Base-by-base conservation (phyloP, 768 basidiomycete species). In the Asterophora parasitica region DNA sequence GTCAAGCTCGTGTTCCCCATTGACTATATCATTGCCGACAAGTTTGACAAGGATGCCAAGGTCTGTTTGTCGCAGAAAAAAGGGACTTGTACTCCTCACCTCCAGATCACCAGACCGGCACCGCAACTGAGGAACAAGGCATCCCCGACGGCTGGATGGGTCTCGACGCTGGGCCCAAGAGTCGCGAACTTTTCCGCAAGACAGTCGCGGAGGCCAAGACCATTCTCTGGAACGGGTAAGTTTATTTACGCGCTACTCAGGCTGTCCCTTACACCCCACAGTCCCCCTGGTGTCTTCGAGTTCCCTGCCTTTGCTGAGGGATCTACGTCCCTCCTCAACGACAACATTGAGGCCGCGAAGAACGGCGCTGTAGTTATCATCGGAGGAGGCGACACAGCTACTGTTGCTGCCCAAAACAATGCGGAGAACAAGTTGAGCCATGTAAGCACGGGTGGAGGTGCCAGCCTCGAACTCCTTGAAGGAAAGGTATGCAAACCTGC, bases 281-380 rank as follows among this genome's bases (percentile, higher is more conserved):
- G 95, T 31, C 95, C 96, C 34, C 87, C 94, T 30, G 95, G 95
- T 58, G 95, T 99, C 32, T 99, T 99, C 66, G 95, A 99, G 68
- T 95, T 96, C 76, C 82, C 89, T 32, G 81, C 82, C 15, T 99
- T 99, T 60, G 86, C 93, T 0, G 73, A 71, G 30, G 94, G 94
- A 34, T 96, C 94, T 4, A 79, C 82, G 61, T 68, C 83, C 9
- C 82, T 96, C 35, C 82, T 98, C 19, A 82, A 91, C 41, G 92
- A 89, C 26, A 82, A 80, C 59, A 79, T 95, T 59, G 84, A 92
- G 59, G 94, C 94, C 20, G 91, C 92, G 42, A 65, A 82, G 63
- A 80, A 82, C 17, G 94, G 94, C 19, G 75, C 92, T 8, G 88
- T 85, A 6, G 95, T 99, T 53, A 97, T 99, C 58, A 85, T 98